Base-by-base conservation (phyloP, 371 early-diverging fungal genomes). In the Catenaria anguillulae region DNA sequence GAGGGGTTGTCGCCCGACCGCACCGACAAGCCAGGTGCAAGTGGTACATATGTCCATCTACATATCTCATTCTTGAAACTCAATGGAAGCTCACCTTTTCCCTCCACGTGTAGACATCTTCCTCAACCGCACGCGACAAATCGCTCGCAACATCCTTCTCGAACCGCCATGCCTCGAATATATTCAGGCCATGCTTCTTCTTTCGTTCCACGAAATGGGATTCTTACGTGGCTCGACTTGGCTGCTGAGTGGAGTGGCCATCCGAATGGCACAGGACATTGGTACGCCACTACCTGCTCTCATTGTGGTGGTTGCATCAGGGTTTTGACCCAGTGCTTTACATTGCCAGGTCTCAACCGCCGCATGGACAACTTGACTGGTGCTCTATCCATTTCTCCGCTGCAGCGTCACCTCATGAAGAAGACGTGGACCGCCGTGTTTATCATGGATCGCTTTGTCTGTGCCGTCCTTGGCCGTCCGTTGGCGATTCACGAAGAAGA, bases 121-220 rank as follows among this genome's bases (percentile, higher is more conserved):
- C 26, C 43, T 58, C 29, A 36, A 58, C 36, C 36, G 58, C 40
- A 36, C 58, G 24, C 36, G 58, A 8, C 36, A 42, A 17, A 36
- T 58, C 24, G 42, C 43, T 8, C 43, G 36, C 58, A 58, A 36
- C 43, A 42, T 58, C 58, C 36, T 58, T 24, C 40, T 40, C 42
- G 36, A 36, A 35, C 40, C 58, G 29, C 58, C 58, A 24, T 58
- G 58, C 29, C 42, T 58, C 24, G 58, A 58, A 24, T 24, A 58
- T 19, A 58, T 58, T 19, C 58, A 58, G 21, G 58, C 58, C 29
- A 33, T 58, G 58, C n/a, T 58, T n/a, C 21, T 58, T n/a, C 58
- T 58, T n/a, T 36, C 58, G 34, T 58, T 58, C 40, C 42, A 37
- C 42, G 58, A 58, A 13, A 24, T 36, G 17, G 58, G 58, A 0